Evolutionary conservation across 495 filamentous ascomycete genomes (phyloP).

Genomic region (Trichoderma gamsii): DNA sequence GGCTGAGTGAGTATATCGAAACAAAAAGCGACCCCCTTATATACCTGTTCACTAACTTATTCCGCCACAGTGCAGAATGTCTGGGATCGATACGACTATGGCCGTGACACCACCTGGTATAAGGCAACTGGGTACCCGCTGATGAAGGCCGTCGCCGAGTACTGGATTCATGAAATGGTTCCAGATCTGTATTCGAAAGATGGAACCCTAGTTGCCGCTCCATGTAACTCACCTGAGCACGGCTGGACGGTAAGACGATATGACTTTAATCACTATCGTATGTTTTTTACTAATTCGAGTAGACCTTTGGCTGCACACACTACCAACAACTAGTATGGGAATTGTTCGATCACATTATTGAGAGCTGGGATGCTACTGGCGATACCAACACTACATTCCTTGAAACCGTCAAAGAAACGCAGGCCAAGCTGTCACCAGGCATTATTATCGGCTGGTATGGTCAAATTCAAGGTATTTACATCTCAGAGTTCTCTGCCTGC

Average conservation of each 20-base stretch:
- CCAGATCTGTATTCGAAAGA: conserved; percentile 44
- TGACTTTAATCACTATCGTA: background rate
- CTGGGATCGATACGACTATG: conserved; percentile 44
- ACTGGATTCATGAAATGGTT: conserved; percentile 43
- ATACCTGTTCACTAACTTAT: background rate
- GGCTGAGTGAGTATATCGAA: background rate
- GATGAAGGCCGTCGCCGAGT: conserved; percentile 40
- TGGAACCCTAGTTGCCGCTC: conserved; percentile 43
- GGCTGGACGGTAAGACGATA: conserved; percentile 30
- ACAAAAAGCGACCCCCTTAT: background rate
- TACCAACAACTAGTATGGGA: conserved; percentile 5
- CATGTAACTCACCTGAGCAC: conserved; percentile 48
- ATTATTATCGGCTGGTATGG: conserved; percentile 17
- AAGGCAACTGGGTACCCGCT: conserved; percentile 38
- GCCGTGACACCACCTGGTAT: conserved; percentile 37
- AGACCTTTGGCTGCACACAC: conserved; percentile 12
- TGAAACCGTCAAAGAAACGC: background rate
- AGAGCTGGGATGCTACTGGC: background rate
- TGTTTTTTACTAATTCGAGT: background rate
- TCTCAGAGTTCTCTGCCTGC: background rate
- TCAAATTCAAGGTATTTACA: conserved; percentile 7
- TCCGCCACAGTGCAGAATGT: conserved; percentile 36
- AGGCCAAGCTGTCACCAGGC: background rate
- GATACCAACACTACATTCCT: conserved; percentile 5
- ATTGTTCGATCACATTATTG: background rate